These are phyloP conservation scores for Saccharomycopsis sp. DNA, from an alignment of 805 yeast species.

Conservation along the genomic window DNA sequence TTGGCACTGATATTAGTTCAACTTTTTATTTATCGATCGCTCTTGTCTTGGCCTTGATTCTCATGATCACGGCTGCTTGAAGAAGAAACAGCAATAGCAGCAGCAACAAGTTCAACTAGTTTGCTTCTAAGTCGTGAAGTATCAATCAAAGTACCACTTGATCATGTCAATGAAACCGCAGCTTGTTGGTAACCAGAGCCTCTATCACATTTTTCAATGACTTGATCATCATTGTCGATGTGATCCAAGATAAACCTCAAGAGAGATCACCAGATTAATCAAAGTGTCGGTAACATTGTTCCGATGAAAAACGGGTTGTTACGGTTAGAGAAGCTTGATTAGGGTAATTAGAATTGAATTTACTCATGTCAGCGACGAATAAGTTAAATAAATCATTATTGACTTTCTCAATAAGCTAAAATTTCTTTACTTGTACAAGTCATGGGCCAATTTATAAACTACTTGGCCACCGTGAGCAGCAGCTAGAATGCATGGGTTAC, in stretches of 20 bases:
- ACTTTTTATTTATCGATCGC: no score
- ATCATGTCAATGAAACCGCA: slow-evolving; percentile 68
- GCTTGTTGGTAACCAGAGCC: slow-evolving; percentile 67
- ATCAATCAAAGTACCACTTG: slow-evolving; percentile 56
- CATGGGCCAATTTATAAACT: slow-evolving; percentile 46
- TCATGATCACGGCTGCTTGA: no score
- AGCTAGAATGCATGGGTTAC: slow-evolving; percentile 90
- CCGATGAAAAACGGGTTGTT: slow-evolving; percentile 28
- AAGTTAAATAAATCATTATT: slow-evolving; percentile 13
- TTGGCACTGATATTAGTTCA: no score
- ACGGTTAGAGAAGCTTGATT: slow-evolving; percentile 19
- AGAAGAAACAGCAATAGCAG: no score
- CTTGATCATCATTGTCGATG: slow-evolving; percentile 46
- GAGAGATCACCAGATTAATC: slow-evolving; percentile 16
- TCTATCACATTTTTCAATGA: slow-evolving; percentile 66
- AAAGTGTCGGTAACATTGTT: neutral
- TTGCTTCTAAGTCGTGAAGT: slow-evolving; percentile 22
- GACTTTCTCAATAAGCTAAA: slow-evolving; percentile 3
- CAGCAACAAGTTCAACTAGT: no score
- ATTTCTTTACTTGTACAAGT: no score
- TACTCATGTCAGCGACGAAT: slow-evolving; percentile 15
- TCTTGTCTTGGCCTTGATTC: no score
- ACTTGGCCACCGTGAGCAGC: slow-evolving; percentile 65
- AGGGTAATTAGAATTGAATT: slow-evolving; percentile 14
- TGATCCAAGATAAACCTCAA: slow-evolving; percentile 12